Base-by-base conservation (phyloP, 257 asterid genomes). In the Ajuga chamaepitys region DNA sequence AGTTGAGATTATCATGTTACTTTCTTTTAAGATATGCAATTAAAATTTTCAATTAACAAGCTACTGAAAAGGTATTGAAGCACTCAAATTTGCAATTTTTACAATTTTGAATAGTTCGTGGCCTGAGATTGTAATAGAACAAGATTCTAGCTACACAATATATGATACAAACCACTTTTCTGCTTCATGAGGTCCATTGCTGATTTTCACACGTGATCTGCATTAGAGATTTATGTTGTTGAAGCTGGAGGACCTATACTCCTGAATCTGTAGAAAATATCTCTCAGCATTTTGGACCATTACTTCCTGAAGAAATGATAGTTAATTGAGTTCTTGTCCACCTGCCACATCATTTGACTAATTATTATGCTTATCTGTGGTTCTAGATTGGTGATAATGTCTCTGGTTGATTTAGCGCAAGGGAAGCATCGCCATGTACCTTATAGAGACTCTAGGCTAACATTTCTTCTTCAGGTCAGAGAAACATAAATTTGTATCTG, bases 401-500 rank as follows among this genome's bases (percentile, higher is more conserved):
- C 95, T 41, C 70, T 85, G 80, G 95, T 87, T 80, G 95, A 87
- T 83, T 79, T 85, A 58, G 95, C 95, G 13, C 94, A 85, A 66
- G 97, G 94, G 70, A 89, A 80, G 73, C 94, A 83, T 57, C 82
- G 91, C 62, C 97, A 89, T 68, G 82, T 89, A 58, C 96, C 96
- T 46, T 89, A 89, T 71, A 83, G 93, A 71, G 96, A 89, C 78
- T 89, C 97, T 60, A 89, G 95, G 79, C 71, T 89, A 52, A 89
- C 97, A 40, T 89, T 89, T 83, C 94, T 89, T 76, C 97, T 89
- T 72, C 95, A 89, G 97, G 97, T 89, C 37, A 80, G 81, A 58
- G 62, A 70, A 30, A 20, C 51, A 14, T 55, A 22, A 32, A 22
- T 32, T 35, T 66, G 48, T 44, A 16, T 13, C 12, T 9, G 7